Base-by-base conservation (phyloP, 331 rosid genomes). In the Ulmus americana region DNA sequence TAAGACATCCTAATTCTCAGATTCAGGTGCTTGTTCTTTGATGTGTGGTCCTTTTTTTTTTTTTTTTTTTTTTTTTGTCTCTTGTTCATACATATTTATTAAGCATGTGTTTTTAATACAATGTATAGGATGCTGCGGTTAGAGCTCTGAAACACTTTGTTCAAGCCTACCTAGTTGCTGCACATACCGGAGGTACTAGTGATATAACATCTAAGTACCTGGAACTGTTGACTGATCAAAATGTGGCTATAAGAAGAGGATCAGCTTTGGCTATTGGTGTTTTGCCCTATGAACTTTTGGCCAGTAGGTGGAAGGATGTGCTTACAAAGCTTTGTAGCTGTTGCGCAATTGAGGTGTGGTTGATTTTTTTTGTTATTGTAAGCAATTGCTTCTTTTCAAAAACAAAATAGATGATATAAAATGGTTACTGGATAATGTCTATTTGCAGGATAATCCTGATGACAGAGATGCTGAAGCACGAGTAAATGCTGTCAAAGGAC, bases 1-100 rank as follows among this genome's bases (percentile, higher is more conserved):
- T 94, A 81, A 90, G 88, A 73, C 99, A 94, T 81, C 99, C 99
- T 66, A 90, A 94, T 77, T 82, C 95, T 74, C 97, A 85, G 71
- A 90, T 94, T 74, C 99, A 94, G 97, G 99, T 94, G 69, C 67
- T 63, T 70, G 35, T 47, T 75, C 54, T 68, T 55, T 43, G 58
- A 45, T 51, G 5, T 55, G 61, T 51, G 43, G 54, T 56, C 48
- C 28, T n/a, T n/a, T n/a, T n/a, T 20, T 20, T 20, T 20, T 20
- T 20, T 20, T n/a, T n/a, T n/a, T 61, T 56, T 63, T 63, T 20
- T 20, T 49, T 39, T 15, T 63, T 43, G 16, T 52, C 57, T 18
- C 47, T 45, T 63, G 72, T 77, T 42, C 49, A 64, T 64, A 42
- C 70, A n/a, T 61, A 61, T 60, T 69, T 72, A 45, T 61, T 46